Base-by-base conservation (phyloP, 371 early-diverging fungal genomes). In the Mucor irregularis region DNA sequence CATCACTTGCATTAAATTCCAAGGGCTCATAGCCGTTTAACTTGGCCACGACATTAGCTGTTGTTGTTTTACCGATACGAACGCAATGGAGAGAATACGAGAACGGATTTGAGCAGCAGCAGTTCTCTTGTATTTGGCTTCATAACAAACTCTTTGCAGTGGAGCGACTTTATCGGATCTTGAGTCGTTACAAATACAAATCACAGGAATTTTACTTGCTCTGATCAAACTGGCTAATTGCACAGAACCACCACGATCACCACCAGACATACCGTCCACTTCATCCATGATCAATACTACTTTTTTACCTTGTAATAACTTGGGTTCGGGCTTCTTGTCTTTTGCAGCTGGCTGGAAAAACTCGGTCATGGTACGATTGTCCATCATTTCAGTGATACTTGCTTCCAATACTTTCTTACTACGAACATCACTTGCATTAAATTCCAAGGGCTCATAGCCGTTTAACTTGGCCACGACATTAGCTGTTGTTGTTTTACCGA, bases 1-100 rank as follows among this genome's bases (percentile, higher is more conserved):
- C 85, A 73, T 99, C 99, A 74, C 98, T 96, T 37, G 99, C 99
- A 70, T 99, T 99, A 56, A 98, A 97, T 74, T 99, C 99, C 2
- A 98, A 65, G 6, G 90, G 72, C n/a, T 92, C 88, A 51, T 88
- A 93, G 0, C 95, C 96, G 26, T 89, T 83, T 10, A 80, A 65
- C 22, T 84, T 73, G 13, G 95, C 93, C 5, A 93, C 90, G 16
- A 99, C 69, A 67, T 94, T 92, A 1, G 97, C 99, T 0, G 96
- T 80, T 0, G 99, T 96, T 3, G 99, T 99, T 73, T 99, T 99
- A 31, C 99, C 99, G 26, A 99, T 90, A 2, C 99, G 50, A 22
- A 42, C 5, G 90, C 84, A 64, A 99, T 99, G 0, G 84, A 71
- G 75, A 87, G 82, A 28, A 99, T 68, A 11, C 93, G 76, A 29